phyloP scores from a whole-genome alignment of 352 stramenopile genomes.

The Phytophthora pisi region DNA sequence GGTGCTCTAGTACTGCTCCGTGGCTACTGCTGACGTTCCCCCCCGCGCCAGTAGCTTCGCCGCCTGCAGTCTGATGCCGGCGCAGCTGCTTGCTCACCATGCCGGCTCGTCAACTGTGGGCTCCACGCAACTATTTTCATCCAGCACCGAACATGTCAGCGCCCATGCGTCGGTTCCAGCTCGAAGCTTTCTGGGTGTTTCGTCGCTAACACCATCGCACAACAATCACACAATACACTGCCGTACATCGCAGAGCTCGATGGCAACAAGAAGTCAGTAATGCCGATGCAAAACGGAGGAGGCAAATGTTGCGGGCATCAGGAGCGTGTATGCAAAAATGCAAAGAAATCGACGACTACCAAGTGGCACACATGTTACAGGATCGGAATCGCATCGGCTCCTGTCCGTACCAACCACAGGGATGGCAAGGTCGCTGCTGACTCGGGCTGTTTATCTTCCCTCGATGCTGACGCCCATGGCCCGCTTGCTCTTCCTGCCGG shows the following conservation, averaged over 20 bases:
- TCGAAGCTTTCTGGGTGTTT: constrained; percentile 23
- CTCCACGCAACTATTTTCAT: constrained; percentile 31
- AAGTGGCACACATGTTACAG: constrained; percentile 26
- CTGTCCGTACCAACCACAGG: constrained; percentile 9
- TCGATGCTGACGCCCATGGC: constrained; percentile 81
- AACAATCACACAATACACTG: not conserved
- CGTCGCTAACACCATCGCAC: constrained; percentile 12
- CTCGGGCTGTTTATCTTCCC: constrained; percentile 58
- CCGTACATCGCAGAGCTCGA: not conserved
- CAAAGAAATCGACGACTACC: constrained; percentile 31
- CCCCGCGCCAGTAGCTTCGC: constrained; percentile 10
- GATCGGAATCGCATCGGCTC: constrained; percentile 13
- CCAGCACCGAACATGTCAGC: not conserved
- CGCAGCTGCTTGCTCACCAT: constrained; percentile 40
- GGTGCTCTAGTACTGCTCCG: constrained; percentile 4
- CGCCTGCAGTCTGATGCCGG: constrained; percentile 9
- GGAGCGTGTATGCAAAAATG: constrained; percentile 36
- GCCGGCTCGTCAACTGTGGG: constrained; percentile 7
- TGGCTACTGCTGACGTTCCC: not conserved
- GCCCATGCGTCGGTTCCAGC: constrained; percentile 22
- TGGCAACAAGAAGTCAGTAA: constrained; percentile 20
- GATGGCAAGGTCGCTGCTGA: constrained; percentile 6
- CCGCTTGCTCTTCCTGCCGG: constrained; percentile 79
- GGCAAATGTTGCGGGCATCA: constrained; percentile 8
- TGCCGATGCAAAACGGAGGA: constrained; percentile 2